Evolutionary conservation across 1,284 basidiomycete species (phyloP).

Genomic region (Naganishia sp.): DNA sequence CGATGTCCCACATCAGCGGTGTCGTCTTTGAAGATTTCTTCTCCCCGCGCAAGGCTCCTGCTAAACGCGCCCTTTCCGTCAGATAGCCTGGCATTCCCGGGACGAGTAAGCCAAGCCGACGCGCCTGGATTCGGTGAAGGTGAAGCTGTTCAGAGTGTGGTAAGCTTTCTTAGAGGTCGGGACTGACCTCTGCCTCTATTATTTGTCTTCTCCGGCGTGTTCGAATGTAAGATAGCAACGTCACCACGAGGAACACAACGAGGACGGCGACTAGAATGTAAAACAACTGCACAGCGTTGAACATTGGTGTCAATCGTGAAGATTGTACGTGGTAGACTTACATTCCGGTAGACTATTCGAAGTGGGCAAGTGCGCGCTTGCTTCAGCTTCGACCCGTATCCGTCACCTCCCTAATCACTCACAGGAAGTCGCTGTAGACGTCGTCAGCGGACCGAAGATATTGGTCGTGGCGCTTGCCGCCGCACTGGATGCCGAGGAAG

Average conservation of each 20-base stretch:
- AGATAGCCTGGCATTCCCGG: slow-evolving; percentile 22
- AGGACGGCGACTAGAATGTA: slow-evolving; percentile 24
- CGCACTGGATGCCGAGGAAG: too few species aligned
- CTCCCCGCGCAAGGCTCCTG: slow-evolving; percentile 16
- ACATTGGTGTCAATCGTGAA: background rate
- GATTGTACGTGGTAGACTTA: background rate
- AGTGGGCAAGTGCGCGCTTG: background rate
- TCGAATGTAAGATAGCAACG: slow-evolving; percentile 17
- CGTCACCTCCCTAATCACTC: background rate
- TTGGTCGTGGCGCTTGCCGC: background rate
- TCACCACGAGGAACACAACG: slow-evolving; percentile 16
- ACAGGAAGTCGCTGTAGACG: slow-evolving; percentile 16
- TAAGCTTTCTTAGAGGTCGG: background rate
- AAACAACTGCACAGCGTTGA: slow-evolving; percentile 1
- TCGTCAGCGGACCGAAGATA: background rate
- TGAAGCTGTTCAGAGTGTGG: background rate
- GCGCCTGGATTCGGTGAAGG: background rate
- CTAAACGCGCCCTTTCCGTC: slow-evolving; percentile 15
- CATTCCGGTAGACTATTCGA: slow-evolving; percentile 20
- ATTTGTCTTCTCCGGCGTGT: slow-evolving; percentile 23
- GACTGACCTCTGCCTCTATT: slow-evolving; percentile 17
- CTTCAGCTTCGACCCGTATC: background rate
- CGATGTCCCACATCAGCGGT: slow-evolving; percentile 13
- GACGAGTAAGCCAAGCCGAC: slow-evolving; percentile 10
- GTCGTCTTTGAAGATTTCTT: slow-evolving; percentile 10